These are phyloP conservation scores for Trichosporon sp. DNA, from an alignment of 1,284 basidiomycete genomes.

Conservation along the genomic window DNA sequence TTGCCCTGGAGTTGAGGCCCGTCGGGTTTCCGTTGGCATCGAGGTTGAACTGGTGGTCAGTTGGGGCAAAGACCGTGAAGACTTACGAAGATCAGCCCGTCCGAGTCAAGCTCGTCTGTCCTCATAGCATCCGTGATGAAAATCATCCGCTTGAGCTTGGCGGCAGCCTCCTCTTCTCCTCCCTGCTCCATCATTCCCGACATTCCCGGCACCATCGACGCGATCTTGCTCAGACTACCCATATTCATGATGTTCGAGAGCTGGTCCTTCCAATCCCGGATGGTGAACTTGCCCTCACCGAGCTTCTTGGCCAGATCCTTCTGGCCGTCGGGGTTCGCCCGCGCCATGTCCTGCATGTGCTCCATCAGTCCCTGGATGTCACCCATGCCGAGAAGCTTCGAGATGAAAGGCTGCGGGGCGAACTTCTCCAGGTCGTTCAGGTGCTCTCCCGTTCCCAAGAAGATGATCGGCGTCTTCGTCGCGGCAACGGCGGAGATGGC, in stretches of 20 bases:
- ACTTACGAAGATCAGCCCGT: slow-evolving; percentile 76
- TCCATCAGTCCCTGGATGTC: slow-evolving; percentile 97
- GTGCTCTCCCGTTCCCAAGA: slow-evolving; percentile 96
- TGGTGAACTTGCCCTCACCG: slow-evolving; percentile 91
- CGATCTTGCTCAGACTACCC: slow-evolving; percentile 97
- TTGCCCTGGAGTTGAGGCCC: slow-evolving; percentile 77
- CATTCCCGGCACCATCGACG: slow-evolving; percentile 97
- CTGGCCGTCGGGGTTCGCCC: slow-evolving; percentile 89
- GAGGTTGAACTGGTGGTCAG: slow-evolving; percentile 50
- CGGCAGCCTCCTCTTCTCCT: slow-evolving; percentile 79
- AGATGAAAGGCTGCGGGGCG: slow-evolving; percentile 93
- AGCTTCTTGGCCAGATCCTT: slow-evolving; percentile 98
- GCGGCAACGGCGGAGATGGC: slow-evolving; percentile 95
- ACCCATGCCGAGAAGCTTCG: slow-evolving; percentile 89
- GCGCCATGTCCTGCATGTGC: slow-evolving; percentile 91
- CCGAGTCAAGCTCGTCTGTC: slow-evolving; percentile 86
- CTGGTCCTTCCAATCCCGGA: slow-evolving; percentile 97
- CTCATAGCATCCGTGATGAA: slow-evolving; percentile 99
- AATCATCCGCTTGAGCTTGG: slow-evolving; percentile 94
- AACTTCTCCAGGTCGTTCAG: slow-evolving; percentile 93
- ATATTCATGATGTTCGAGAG: slow-evolving; percentile 97
- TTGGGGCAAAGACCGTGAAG: not conserved
- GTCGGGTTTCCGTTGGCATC: slow-evolving; percentile 77
- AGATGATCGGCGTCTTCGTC: slow-evolving; percentile 96
- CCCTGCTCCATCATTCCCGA: slow-evolving; percentile 82